These are phyloP conservation scores for Naganishia albida DNA, from an alignment of 1,284 basidiomycete genomes.

Conservation along the genomic window DNA sequence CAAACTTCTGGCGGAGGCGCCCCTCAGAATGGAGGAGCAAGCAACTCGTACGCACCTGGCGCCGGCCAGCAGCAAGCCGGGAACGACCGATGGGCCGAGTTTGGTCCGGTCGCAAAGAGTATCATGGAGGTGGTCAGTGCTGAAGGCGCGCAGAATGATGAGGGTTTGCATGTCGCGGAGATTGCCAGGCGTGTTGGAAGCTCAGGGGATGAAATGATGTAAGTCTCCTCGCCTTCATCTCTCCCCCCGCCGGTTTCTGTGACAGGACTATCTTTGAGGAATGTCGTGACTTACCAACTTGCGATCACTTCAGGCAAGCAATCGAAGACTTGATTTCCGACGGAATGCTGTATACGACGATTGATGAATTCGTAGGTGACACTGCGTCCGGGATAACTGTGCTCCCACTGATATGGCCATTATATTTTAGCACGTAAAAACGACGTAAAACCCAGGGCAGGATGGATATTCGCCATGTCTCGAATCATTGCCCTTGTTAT, in stretches of 20 bases:
- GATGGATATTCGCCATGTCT: too few species aligned
- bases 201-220: constrained; percentile 54
- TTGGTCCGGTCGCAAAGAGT: constrained; percentile 64
- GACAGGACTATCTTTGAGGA: too few species aligned
- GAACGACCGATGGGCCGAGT: constrained; percentile 50
- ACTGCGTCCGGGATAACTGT: too few species aligned
- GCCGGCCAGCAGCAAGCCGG: constrained; percentile 23
- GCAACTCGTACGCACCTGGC: constrained; percentile 22
- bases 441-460: constrained; percentile 3
- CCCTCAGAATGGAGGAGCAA: constrained; percentile 5
- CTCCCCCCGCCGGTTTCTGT: not conserved
- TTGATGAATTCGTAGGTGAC: constrained; percentile 60
- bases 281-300: constrained; percentile 25
- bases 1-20: constrained; percentile 10
- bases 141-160: constrained; percentile 50
- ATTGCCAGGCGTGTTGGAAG: constrained; percentile 56
- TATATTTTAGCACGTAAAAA: constrained; percentile 25
- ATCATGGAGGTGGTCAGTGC: constrained; percentile 64
- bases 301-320: constrained; percentile 58
- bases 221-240: constrained; percentile 32
- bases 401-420: not conserved
- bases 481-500: too few species aligned
- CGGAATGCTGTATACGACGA: constrained; percentile 67
- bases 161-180: constrained; percentile 65
- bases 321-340: constrained; percentile 69